Conservation (phyloP, 768 basidiomycete species). For the Lanmaoa rubissima region DNA sequence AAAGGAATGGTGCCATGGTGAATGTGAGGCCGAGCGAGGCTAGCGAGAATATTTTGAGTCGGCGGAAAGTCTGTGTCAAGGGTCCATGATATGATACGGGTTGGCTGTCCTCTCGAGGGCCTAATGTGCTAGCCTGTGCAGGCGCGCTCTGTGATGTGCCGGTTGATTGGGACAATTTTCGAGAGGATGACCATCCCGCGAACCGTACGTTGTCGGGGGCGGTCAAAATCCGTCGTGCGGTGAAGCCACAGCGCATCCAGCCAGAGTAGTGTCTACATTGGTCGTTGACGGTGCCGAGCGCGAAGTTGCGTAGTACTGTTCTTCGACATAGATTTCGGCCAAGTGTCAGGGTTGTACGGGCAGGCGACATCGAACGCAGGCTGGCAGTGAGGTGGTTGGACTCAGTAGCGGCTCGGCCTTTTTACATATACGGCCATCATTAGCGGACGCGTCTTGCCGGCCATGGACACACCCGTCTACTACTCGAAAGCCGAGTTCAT, state of each 20-base stretch:
- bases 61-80: constrained; percentile 66
- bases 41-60: constrained; percentile 81
- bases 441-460: constrained; percentile 14
- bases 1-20: constrained; percentile 75
- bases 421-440: constrained; percentile 3
- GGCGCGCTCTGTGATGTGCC: not conserved
- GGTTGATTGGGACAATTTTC: constrained; percentile 15
- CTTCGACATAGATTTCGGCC: constrained; percentile 17
- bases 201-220: not conserved
- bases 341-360: constrained; percentile 6
- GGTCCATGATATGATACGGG: constrained; percentile 63
- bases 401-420: not conserved
- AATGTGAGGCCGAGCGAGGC: constrained; percentile 69
- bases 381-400: not conserved
- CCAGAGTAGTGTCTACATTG: constrained; percentile 9
- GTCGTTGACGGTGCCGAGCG: not conserved
- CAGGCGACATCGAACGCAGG: constrained; percentile 1
- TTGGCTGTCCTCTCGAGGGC: constrained; percentile 4
- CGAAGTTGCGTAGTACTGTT: constrained; percentile 6
- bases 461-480: constrained; percentile 73
- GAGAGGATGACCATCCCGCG: not conserved
- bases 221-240: not conserved
- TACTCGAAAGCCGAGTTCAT: constrained; percentile 85
- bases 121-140: constrained; percentile 1
- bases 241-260: not conserved